Percentiles rank a stretch among this genome's conserved stretches.
phyloP scores from a whole-genome alignment of 306 rosid species.

The Argentina anserina region DNA sequence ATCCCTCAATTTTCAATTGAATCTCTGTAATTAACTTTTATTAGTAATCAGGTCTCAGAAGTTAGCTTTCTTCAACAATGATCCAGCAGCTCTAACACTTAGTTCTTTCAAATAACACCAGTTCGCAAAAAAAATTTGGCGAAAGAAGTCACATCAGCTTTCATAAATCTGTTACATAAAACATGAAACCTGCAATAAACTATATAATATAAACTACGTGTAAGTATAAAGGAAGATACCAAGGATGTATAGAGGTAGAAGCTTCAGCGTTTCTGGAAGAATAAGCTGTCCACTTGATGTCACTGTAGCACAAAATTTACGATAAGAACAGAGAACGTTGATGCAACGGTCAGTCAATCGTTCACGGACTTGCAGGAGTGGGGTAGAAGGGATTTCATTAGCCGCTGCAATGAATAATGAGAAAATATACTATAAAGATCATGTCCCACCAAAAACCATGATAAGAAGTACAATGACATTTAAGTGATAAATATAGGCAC shows the following conservation, averaged over 20 bases:
- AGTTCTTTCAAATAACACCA: neutral
- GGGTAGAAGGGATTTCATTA: constrained; percentile 60
- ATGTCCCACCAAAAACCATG: neutral
- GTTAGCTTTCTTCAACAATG: neutral
- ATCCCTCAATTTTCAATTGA: neutral
- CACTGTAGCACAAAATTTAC: constrained; percentile 86
- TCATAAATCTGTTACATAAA: neutral
- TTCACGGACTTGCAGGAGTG: constrained; percentile 73
- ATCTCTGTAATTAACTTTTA: neutral
- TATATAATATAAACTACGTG: neutral
- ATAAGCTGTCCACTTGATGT: constrained; percentile 85
- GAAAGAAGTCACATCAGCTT: neutral
- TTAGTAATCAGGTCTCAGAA: neutral
- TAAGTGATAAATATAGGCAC: neutral
- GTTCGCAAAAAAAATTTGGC: neutral
- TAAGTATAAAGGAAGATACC: constrained; percentile 40
- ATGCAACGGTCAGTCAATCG: constrained; percentile 69
- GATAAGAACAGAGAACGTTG: constrained; percentile 62
- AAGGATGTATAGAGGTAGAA: constrained; percentile 72
- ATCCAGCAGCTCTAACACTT: neutral
- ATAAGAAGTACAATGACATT: neutral
- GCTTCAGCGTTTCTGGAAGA: constrained; percentile 89
- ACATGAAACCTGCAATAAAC: neutral
- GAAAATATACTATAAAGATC: neutral
- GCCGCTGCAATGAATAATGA: constrained; percentile 46